Base-by-base conservation (phyloP, 129 eudicot species). In the Arctium minus region DNA sequence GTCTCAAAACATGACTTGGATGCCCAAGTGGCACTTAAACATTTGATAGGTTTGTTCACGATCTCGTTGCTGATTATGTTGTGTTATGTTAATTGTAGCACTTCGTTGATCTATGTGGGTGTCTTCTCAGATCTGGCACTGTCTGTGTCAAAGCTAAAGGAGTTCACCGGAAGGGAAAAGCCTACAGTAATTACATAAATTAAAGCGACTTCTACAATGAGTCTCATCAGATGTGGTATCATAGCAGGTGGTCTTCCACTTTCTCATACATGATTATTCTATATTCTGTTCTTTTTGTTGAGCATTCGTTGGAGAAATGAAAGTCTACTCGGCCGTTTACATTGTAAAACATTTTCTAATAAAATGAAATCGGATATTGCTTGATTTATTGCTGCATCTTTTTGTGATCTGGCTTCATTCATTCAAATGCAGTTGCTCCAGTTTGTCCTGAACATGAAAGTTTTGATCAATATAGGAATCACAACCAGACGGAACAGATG, bases 131-230 rank as follows among this genome's bases (percentile, higher is more conserved):
- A 92, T 96, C 85, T 96, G 82, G 97, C 99, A 12, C 81, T 93
- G 69, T 89, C 96, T 60, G 88, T 91, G 36, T 96, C 99, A 73
- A 96, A 93, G 90, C 89, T 96, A 74, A 88, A 93, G 90, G 98
- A 96, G 70, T 96, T 93, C 85, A 96, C 98, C 1, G 98, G 99
- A 80, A 88, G 99, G 82, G 98, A 91, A 90, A 88, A 91, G 78
- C 98, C 99, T 79, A 96, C 99, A n/a, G 99, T 93, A 75, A 94
- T 96, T 77, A 96, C 99, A 79, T 96, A 91, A 81, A 75, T 67
- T 75, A 8, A 80, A 48, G 33, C 81, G 68, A 60, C 33, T 13
- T 22, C 80, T 33, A 74, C 33, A 18, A 46, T 36, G 73, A 5
- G 78, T 38, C 74, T 72, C 79, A 74, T 46, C 72, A 40, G 73